phyloP scores from a whole-genome alignment of 1,139 yeast genomes.

The Geotrichum restrictum region DNA sequence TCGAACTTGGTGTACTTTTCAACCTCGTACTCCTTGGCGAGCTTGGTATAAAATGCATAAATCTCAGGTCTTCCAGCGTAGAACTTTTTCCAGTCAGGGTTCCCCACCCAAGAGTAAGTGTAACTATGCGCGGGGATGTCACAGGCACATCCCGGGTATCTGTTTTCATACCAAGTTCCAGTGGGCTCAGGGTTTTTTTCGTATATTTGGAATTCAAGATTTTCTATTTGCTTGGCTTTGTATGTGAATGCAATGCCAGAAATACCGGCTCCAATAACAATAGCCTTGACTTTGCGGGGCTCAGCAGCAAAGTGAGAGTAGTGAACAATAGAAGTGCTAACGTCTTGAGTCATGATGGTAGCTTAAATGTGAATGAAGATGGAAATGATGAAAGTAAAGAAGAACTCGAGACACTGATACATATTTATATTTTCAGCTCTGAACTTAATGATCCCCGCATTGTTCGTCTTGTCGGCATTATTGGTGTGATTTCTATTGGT shows the following conservation, averaged over 20 bases:
- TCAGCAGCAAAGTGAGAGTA: background rate
- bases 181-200: conserved; percentile 30
- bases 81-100: conserved; percentile 27
- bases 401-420: no score
- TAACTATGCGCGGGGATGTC: conserved; percentile 26
- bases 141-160: conserved; percentile 28
- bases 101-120: conserved; percentile 25
- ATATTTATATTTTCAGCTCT: no score
- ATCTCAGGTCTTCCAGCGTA: conserved; percentile 25
- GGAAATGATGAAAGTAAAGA: no score
- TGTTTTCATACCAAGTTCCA: conserved; percentile 33
- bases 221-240: conserved; percentile 22
- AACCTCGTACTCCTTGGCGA: conserved; percentile 25
- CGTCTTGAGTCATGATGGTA: no score
- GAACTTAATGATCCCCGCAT: no score
- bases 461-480: no score
- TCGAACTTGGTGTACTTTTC: background rate
- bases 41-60: conserved; percentile 21
- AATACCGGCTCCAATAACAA: conserved; percentile 42
- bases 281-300: conserved; percentile 6
- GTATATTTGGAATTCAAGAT: conserved; percentile 24
- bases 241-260: conserved; percentile 35
- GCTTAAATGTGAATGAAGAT: no score
- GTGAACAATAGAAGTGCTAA: background rate
- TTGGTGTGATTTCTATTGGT: no score